A percentile compares a stretch with the other conserved stretches of the same genome.
These are phyloP conservation scores for Kuraishia molischiana DNA, from an alignment of 805 yeast genomes.

Conservation along the genomic window DNA sequence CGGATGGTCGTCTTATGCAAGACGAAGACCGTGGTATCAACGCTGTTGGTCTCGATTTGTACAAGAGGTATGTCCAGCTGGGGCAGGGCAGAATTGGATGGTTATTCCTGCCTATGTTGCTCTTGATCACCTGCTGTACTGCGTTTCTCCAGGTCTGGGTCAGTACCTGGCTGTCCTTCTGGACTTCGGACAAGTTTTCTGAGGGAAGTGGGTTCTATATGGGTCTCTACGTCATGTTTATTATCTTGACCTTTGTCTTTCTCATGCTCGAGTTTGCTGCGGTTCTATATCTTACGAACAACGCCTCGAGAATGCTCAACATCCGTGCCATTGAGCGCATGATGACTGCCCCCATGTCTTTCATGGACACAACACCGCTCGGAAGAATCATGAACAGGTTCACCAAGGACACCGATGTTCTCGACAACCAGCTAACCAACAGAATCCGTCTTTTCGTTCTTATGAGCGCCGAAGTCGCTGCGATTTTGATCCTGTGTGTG, in stretches of 20 bases:
- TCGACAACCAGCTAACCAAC: constrained; percentile 73
- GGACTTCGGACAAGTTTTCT: constrained; percentile 54
- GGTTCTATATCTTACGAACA: constrained; percentile 39
- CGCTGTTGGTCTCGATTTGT: constrained; percentile 37
- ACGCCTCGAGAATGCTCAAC: constrained; percentile 49
- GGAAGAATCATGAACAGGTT: constrained; percentile 81
- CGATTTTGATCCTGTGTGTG: constrained; percentile 56
- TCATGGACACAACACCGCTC: constrained; percentile 78
- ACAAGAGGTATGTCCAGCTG: constrained; percentile 36
- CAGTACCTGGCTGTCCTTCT: constrained; percentile 76
- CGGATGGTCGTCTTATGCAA: no score
- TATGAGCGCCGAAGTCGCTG: constrained; percentile 43
- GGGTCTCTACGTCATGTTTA: constrained; percentile 61
- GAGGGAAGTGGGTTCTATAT: constrained; percentile 50
- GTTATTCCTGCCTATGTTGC: constrained; percentile 18
- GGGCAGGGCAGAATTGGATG: constrained; percentile 42
- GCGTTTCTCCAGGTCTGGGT: constrained; percentile 45
- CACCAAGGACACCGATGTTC: constrained; percentile 77
- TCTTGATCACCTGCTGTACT: constrained; percentile 18
- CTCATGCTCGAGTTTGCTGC: constrained; percentile 31
- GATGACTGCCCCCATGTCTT: constrained; percentile 73
- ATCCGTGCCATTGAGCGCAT: constrained; percentile 47
- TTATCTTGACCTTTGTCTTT: constrained; percentile 36
- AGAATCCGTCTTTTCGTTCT: constrained; percentile 52
- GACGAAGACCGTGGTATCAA: constrained; percentile 55